phyloP scores from a whole-genome alignment of 2,329 filamentous ascomycete genomes.

The Xylariales sp. region DNA sequence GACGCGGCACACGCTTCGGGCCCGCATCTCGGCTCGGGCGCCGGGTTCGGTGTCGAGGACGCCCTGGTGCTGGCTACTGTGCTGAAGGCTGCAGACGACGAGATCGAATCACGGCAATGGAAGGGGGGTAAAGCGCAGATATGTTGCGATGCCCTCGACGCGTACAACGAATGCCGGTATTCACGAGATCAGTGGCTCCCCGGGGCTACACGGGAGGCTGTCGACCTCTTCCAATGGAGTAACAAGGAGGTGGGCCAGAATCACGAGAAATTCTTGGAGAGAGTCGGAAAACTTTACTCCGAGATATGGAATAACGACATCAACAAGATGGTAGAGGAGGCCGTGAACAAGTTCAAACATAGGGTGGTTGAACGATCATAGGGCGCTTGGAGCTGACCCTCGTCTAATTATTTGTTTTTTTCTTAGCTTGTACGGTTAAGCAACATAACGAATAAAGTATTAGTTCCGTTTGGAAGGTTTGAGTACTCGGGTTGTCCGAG shows the following conservation, averaged over 20 bases:
- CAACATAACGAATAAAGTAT: neutral
- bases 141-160: constrained; percentile 43
- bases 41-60: constrained; percentile 68
- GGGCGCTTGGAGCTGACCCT: too few species aligned
- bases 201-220: constrained; percentile 46
- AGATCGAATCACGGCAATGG: constrained; percentile 8
- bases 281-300: constrained; percentile 42
- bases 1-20: constrained; percentile 68
- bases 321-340: constrained; percentile 43
- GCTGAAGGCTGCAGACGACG: constrained; percentile 40
- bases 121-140: constrained; percentile 34
- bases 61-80: constrained; percentile 51
- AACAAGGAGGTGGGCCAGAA: constrained; percentile 40
- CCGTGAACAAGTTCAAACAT: constrained; percentile 32
- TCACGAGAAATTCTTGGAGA: constrained; percentile 39
- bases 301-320: constrained; percentile 50
- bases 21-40: constrained; percentile 67
- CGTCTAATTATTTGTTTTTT: too few species aligned
- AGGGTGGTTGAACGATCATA: neutral
- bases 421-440: neutral
- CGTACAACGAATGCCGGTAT: constrained; percentile 47
- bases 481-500: neutral
- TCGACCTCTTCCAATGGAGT: constrained; percentile 49
- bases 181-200: constrained; percentile 50
- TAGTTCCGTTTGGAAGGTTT: neutral